Evolutionary conservation across 192 early-diverging fungal genomes (phyloP), one percentile per base, ranked within the genome.

Genomic region (Chytriomyces confervae): DNA sequence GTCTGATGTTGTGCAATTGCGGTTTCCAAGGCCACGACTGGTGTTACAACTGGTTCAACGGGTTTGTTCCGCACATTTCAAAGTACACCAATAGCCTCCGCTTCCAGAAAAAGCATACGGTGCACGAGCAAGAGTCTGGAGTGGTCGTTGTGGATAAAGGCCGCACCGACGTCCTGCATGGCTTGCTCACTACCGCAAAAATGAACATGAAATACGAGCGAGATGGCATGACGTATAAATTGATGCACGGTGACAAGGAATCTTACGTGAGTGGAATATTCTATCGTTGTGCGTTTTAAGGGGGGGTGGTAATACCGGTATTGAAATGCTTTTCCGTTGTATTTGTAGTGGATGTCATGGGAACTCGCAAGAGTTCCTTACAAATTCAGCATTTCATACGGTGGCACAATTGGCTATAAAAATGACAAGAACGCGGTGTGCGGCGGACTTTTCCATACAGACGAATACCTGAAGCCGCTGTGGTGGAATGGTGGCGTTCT

Each of bases 101-200:
- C n/a, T 81, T 83, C 82, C 86, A 83, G 65, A 80, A 75, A 5
- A 66, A 79, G n/a, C 8, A 71, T 6, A 81, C 86, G 1, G 72
- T 80, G 1, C 91, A 91, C 64, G 91, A 93, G 68, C 83, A 86
- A 72, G 91, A 93, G 71, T 89, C 89, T 10, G 91, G 91, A 9
- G 87, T 91, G 5, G 90, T 93, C 3, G 65, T 92, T 9, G 81
- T 92, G 23, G 84, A 93, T 80, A 93, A 93, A 61, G 66, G 63
- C 51, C 74, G 82, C 3, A 78, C 84, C 0, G 62, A 62, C 13
- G 65, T 69, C 11, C 77, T 92, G 51, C 61, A 87, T 11, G 91
- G 88, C 5, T 36, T 92, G n/a, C 44, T 92, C 4, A 83, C 88
- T 3, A 84, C 81, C 0, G 89, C 88, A 65, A 85, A 88, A 62